Evolutionary conservation across 352 stramenopile genomes (phyloP).

Genomic region (Phytopythium ostracodes): DNA sequence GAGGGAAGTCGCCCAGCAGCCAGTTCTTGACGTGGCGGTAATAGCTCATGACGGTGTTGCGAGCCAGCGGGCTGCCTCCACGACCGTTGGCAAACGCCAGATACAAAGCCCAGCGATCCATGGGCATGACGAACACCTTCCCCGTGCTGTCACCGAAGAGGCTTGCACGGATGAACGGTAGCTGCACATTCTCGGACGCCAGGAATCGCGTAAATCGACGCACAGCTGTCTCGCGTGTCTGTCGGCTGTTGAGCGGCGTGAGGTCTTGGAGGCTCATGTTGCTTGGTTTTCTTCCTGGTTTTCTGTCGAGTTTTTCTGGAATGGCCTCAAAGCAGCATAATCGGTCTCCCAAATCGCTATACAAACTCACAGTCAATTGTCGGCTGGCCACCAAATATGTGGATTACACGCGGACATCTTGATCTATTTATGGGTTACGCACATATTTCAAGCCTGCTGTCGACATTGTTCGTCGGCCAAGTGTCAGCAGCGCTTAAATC

Average conservation of each 20-base stretch:
- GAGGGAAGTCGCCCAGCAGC: constrained; percentile 13
- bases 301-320: not conserved
- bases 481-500: not conserved
- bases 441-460: not conserved
- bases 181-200: constrained; percentile 8
- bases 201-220: constrained; percentile 17
- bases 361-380: not conserved
- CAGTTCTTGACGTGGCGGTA: constrained; percentile 17
- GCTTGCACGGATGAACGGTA: constrained; percentile 12
- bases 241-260: constrained; percentile 7
- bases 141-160: no score
- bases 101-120: constrained; percentile 12
- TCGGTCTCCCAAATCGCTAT: not conserved
- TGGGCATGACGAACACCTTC: constrained; percentile 12
- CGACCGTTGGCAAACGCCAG: constrained; percentile 6
- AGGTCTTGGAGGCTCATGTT: constrained; percentile 14
- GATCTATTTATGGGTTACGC: not conserved
- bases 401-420: not conserved
- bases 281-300: not conserved
- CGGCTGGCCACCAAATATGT: not conserved
- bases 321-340: no score
- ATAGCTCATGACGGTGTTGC: constrained; percentile 15
- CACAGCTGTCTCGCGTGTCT: constrained; percentile 5
- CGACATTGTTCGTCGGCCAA: not conserved
- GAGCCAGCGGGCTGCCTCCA: not conserved